These are phyloP conservation scores for Taphrina confusa DNA, from an alignment of 1,139 yeast species.

Conservation along the genomic window DNA sequence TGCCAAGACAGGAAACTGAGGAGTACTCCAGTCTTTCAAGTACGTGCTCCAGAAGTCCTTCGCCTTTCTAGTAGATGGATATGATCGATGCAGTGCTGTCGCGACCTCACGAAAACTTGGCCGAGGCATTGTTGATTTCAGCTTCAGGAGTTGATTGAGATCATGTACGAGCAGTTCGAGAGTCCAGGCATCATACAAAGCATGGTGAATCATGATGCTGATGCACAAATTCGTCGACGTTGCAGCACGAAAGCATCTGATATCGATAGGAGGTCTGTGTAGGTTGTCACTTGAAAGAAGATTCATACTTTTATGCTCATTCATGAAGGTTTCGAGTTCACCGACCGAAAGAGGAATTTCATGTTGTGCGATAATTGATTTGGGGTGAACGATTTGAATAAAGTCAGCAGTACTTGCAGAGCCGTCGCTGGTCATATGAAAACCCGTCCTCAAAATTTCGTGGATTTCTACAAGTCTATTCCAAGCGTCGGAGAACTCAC, in stretches of 20 bases:
- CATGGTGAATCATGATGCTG: slow-evolving; percentile 39
- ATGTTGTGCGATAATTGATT: too few species aligned
- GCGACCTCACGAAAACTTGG: slow-evolving; percentile 30
- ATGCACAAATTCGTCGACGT: background rate
- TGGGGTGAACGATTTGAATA: slow-evolving; percentile 37
- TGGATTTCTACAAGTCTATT: slow-evolving; percentile 34
- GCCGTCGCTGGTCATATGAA: slow-evolving; percentile 10
- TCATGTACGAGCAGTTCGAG: slow-evolving; percentile 38
- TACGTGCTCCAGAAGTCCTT: slow-evolving; percentile 36
- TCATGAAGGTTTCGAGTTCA: too few species aligned
- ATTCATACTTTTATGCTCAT: slow-evolving; percentile 12
- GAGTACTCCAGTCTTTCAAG: slow-evolving; percentile 9
- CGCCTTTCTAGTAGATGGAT: background rate
- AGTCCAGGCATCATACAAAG: slow-evolving; percentile 42
- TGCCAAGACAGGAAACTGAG: slow-evolving; percentile 10
- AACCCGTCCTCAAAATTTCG: slow-evolving; percentile 41
- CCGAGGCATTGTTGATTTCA: background rate
- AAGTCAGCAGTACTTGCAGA: slow-evolving; percentile 16
- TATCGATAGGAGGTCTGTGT: slow-evolving; percentile 35
- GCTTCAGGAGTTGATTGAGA: slow-evolving; percentile 14
- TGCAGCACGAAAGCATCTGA: background rate
- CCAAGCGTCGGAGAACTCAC: slow-evolving; percentile 29
- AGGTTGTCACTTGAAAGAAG: slow-evolving; percentile 3
- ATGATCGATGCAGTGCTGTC: slow-evolving; percentile 2
- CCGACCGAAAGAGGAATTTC: too few species aligned